Conservation (phyloP, 2,329 filamentous ascomycete genomes). For the Epichloe coenophiala region DNA sequence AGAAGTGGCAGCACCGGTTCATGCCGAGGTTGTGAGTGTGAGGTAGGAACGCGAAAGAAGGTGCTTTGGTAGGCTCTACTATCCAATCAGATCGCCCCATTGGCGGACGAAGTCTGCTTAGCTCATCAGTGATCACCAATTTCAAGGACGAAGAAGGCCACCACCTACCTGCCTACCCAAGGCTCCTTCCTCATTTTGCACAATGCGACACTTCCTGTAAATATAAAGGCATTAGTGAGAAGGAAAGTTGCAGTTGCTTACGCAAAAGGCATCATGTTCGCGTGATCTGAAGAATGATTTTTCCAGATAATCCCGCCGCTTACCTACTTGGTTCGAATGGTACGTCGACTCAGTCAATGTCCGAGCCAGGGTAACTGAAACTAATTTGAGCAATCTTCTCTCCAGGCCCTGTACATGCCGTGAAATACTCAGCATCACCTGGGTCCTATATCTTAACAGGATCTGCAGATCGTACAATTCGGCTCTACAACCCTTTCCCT, state of each 20-base stretch:
- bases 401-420: slow-evolving; percentile 55
- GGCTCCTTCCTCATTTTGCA: not conserved
- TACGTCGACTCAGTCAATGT: slow-evolving; percentile 16
- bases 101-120: not conserved
- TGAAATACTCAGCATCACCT: slow-evolving; percentile 58
- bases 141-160: not conserved
- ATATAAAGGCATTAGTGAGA: not conserved
- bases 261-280: not conserved
- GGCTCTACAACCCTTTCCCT: slow-evolving; percentile 68
- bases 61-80: no score
- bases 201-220: not conserved
- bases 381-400: not conserved
- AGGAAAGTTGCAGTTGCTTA: not conserved
- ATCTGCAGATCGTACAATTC: slow-evolving; percentile 69
- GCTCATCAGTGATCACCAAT: not conserved
- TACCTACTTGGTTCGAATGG: slow-evolving; percentile 47
- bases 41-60: not conserved
- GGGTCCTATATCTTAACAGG: slow-evolving; percentile 75
- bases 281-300: slow-evolving; percentile 22
- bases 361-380: not conserved
- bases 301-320: slow-evolving; percentile 35
- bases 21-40: not conserved
- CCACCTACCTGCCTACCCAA: not conserved
- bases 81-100: slow-evolving; percentile 2
- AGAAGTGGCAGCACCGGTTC: not conserved